Evolutionary conservation across 2,329 filamentous ascomycete genomes (phyloP).

Genomic region (Cordyceps tenuipes): DNA sequence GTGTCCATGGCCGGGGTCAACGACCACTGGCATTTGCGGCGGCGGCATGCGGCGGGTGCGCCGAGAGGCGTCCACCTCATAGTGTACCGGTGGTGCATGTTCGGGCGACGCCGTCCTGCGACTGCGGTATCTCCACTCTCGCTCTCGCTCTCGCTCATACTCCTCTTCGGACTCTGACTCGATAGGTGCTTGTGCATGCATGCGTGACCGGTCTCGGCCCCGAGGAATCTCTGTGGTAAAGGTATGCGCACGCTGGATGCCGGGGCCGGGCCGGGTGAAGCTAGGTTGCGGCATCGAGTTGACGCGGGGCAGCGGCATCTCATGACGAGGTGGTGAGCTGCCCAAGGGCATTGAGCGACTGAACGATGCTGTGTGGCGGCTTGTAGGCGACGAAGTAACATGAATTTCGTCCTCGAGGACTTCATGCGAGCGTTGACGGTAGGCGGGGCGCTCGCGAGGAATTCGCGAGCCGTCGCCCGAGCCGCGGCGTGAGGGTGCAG

Average conservation of each 20-base stretch:
- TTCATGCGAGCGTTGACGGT: conserved; percentile 25
- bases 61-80: conserved; percentile 21
- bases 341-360: conserved; percentile 20
- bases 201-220: conserved; percentile 30
- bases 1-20: not conserved
- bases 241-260: conserved; percentile 26
- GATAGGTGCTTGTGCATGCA: conserved; percentile 29
- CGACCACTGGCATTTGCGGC: conserved; percentile 17
- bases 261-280: conserved; percentile 22
- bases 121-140: conserved; percentile 27
- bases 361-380: conserved; percentile 21
- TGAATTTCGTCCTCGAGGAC: conserved; percentile 24
- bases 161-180: conserved; percentile 28
- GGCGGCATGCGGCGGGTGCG: conserved; percentile 24
- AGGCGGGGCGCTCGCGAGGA: conserved; percentile 21
- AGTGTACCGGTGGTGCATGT: conserved; percentile 19
- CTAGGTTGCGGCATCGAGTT: conserved; percentile 28
- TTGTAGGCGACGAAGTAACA: conserved; percentile 22
- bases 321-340: conserved; percentile 26
- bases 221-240: conserved; percentile 24
- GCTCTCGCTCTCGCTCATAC: conserved; percentile 21
- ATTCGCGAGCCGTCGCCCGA: conserved; percentile 21
- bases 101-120: conserved; percentile 29
- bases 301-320: conserved; percentile 24
- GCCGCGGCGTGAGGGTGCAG: conserved; percentile 25